Evolutionary conservation across 2,329 filamentous ascomycete species (phyloP).

Genomic region (Botrytis pseudocinerea): DNA sequence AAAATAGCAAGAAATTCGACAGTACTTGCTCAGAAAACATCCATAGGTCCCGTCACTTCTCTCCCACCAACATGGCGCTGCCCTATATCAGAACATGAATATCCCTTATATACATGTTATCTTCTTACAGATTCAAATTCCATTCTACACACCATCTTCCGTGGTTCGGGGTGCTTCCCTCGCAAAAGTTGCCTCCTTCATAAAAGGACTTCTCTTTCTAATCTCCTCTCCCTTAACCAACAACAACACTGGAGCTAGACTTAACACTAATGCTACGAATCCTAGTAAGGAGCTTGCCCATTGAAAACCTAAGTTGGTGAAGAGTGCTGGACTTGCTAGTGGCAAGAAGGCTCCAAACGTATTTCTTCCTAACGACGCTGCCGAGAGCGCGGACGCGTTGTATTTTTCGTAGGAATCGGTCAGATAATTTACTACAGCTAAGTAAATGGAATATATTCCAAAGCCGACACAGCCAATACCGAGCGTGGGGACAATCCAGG

Average conservation of each 20-base stretch:
- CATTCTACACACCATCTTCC: background rate
- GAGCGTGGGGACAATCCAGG: constrained; percentile 14
- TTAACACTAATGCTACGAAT: constrained; percentile 10
- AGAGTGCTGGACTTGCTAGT: constrained; percentile 9
- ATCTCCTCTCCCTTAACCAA: constrained; percentile 46
- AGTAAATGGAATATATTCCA: constrained; percentile 12
- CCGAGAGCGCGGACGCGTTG: constrained; percentile 10
- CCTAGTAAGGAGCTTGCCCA: constrained; percentile 15
- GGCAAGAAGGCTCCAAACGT: constrained; percentile 14
- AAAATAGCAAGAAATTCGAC: background rate
- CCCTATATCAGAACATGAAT: background rate
- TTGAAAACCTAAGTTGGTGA: constrained; percentile 12
- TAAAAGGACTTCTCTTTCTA: constrained; percentile 43
- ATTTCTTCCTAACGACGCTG: background rate
- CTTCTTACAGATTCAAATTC: no score
- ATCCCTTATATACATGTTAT: background rate
- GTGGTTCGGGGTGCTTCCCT: background rate
- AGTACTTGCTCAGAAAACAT: background rate
- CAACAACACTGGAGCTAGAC: constrained; percentile 42
- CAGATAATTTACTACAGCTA: constrained; percentile 14
- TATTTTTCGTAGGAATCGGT: constrained; percentile 19
- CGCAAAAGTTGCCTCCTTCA: constrained; percentile 35
- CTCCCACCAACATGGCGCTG: background rate
- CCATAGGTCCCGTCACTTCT: background rate
- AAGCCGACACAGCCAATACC: constrained; percentile 1